Base-by-base conservation (phyloP, 2,329 filamentous ascomycete genomes). In the Talaromyces atroroseus region DNA sequence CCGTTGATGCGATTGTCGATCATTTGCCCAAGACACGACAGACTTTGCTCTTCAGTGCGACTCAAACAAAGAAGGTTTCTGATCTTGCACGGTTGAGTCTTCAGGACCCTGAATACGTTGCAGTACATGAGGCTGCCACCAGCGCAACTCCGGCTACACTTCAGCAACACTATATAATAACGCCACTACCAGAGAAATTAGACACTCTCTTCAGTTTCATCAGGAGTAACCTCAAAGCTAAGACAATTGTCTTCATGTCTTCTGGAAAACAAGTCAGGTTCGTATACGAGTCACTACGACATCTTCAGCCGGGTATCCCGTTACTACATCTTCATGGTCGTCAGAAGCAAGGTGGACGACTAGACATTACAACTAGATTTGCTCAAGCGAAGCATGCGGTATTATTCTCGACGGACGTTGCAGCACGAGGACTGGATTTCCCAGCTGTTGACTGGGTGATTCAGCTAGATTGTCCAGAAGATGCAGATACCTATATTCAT, bases 401-500 rank as follows among this genome's bases (percentile, higher is more conserved):
- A 68, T 80, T 99, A 0, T 96, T 99, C 69, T 90, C 94, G 1
- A 99, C 94, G 0, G 94, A 99, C 68, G 90, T 99, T 5, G 91
- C 95, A 3, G 94, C 94, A 0, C 83, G 94, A 71, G 94, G 94
- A 61, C 82, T 99, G 12, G 94, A 99, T 71, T 97, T 99, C 68
- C 94, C 94, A 0, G 87, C 91, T 2, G 94, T 99, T 0, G 94
- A 99, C 71, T 99, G 94, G 88, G 94, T 99, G 5, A 90, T 99
- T n/a, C 94, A 99, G 69, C 82, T 90, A n/a, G 94, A 99, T 71
- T 95, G 90, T 63, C 94, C 94, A 0, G 94, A 99, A 71, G 92
- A 99, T 70, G 88, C 89, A 3, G 94, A 97, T 66, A 99, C 94
- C 0, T 99, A 99, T 67, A 97, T 99, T 63, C 94, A 99, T 74